Evolutionary conservation across 192 early-diverging fungal species (phyloP).

Genomic region (Coemansia sp.): DNA sequence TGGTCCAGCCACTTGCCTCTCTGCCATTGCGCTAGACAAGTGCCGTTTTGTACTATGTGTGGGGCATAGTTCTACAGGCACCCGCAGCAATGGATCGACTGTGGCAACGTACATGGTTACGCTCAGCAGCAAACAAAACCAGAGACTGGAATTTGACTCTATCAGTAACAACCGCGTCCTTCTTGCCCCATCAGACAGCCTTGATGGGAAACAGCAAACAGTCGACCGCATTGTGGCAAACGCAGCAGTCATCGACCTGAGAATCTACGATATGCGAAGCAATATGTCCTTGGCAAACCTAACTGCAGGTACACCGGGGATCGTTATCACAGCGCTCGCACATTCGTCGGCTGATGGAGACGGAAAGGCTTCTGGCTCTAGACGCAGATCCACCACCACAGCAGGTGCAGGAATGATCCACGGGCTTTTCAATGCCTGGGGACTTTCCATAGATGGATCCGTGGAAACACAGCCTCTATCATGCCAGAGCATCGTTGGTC

Average conservation of each 20-base stretch:
- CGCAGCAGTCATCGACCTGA: not conserved
- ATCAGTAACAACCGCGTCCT: not conserved
- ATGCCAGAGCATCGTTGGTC: conserved; percentile 7
- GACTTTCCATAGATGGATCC: not conserved
- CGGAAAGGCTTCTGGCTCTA: not conserved
- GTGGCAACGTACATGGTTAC: conserved; percentile 14
- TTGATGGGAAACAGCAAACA: not conserved
- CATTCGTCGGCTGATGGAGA: conserved; percentile 2
- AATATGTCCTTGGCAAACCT: not conserved
- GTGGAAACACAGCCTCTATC: not conserved
- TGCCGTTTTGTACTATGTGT: conserved; percentile 18
- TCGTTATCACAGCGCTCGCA: conserved; percentile 28
- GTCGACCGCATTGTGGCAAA: not conserved
- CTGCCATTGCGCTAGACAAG: conserved; percentile 9
- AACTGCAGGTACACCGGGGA: not conserved
- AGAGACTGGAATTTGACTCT: not conserved
- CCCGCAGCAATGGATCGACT: not conserved
- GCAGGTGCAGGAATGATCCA: not conserved
- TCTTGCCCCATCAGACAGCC: conserved; percentile 1
- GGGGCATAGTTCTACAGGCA: conserved; percentile 15
- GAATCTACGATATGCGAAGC: conserved; percentile 2
- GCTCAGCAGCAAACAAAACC: not conserved
- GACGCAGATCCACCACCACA: not conserved
- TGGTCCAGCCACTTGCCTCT: conserved; percentile 18
- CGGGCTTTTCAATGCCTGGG: conserved; percentile 33